Conservation (phyloP, 139 green algal species). For the Chlorella sorokiniana region DNA sequence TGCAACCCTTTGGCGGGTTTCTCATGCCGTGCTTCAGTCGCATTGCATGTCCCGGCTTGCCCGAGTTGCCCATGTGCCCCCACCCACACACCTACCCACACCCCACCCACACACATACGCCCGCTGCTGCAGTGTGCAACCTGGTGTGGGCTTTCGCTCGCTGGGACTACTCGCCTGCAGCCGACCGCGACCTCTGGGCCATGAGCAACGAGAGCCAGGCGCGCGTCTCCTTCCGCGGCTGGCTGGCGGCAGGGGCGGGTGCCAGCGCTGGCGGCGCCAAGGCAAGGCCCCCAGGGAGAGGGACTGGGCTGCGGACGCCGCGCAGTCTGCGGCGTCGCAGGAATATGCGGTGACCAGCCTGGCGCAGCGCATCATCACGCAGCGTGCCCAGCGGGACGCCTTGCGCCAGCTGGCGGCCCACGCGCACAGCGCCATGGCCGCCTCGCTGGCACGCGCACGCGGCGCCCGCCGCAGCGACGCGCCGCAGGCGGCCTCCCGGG, state of each 20-base stretch:
- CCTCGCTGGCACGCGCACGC: neutral
- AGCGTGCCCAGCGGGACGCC: neutral
- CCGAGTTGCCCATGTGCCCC: too few species aligned
- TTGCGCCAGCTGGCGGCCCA: neutral
- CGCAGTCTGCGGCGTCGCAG: neutral
- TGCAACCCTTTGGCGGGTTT: too few species aligned
- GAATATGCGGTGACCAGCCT: neutral
- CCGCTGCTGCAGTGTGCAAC: neutral
- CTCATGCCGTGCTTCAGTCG: too few species aligned
- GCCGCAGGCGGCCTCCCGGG: too few species aligned
- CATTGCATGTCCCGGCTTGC: too few species aligned
- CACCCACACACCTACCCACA: too few species aligned
- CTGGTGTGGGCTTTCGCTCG: constrained; percentile 3
- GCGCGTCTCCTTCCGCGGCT: neutral
- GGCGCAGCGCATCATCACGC: neutral
- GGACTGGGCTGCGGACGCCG: neutral
- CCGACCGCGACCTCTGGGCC: neutral
- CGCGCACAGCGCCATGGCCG: neutral
- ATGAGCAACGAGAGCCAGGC: neutral
- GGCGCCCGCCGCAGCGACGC: too few species aligned
- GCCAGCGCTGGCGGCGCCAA: neutral
- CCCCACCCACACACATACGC: neutral
- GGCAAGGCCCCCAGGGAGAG: neutral
- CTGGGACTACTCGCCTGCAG: neutral
- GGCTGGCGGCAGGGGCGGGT: neutral